Conservation (phyloP, 225 moss, liverwort and hornwort genomes). For the Bryoerythrophyllum caledonicum region DNA sequence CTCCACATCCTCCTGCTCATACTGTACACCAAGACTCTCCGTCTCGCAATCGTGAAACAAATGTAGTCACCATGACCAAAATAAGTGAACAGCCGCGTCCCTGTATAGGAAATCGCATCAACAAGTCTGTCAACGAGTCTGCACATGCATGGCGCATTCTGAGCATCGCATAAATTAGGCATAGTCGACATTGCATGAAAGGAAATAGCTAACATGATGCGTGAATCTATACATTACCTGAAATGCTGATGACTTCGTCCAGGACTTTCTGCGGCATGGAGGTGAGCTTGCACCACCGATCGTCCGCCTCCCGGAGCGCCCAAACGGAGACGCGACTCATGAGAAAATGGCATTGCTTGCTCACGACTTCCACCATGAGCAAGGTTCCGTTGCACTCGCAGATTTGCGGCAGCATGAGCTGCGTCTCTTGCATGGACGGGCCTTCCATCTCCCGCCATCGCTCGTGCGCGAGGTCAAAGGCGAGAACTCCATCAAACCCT, state of each 20-base stretch:
- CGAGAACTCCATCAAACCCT: constrained; percentile 56
- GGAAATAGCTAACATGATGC: not conserved
- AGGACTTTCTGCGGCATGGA: constrained; percentile 47
- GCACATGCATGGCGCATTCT: no score
- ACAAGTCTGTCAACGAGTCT: not conserved
- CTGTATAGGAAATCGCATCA: constrained; percentile 7
- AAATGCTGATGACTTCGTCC: constrained; percentile 43
- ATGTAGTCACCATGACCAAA: constrained; percentile 48
- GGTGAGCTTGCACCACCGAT: constrained; percentile 38
- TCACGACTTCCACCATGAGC: constrained; percentile 51
- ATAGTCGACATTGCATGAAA: no score
- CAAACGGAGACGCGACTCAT: constrained; percentile 47
- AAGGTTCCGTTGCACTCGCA: constrained; percentile 47
- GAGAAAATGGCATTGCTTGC: constrained; percentile 30
- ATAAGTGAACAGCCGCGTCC: constrained; percentile 54
- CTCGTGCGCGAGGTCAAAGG: constrained; percentile 37
- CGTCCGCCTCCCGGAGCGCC: constrained; percentile 17
- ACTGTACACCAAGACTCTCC: constrained; percentile 45
- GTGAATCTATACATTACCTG: constrained; percentile 16
- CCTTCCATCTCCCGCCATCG: constrained; percentile 46
- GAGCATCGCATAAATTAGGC: not conserved
- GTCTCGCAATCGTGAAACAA: constrained; percentile 52
- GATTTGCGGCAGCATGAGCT: constrained; percentile 54
- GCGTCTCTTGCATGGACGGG: constrained; percentile 48
- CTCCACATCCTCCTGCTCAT: constrained; percentile 40